phyloP scores from a whole-genome alignment of 169 alveolate genomes.

The Plasmodium chabaudi region DNA sequence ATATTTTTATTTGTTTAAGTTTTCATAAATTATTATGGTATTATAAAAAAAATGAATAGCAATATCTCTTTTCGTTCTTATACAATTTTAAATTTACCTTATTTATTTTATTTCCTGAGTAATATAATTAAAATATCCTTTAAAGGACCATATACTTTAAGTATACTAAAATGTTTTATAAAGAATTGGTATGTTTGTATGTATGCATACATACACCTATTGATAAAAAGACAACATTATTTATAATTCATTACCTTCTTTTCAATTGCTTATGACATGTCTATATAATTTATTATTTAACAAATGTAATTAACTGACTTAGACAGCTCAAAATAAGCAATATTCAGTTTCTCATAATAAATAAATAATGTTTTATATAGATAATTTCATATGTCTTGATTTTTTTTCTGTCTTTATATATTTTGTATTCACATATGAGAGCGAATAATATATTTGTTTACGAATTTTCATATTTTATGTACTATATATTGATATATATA shows the following conservation, averaged over 20 bases:
- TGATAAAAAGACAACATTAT: not conserved
- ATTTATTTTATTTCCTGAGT: slow-evolving; percentile 13
- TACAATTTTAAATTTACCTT: not conserved
- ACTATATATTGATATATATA: no score
- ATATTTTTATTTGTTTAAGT: slow-evolving; percentile 1
- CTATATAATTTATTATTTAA: no score
- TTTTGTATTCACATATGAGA: no score
- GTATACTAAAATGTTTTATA: slow-evolving; percentile 48
- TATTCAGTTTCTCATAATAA: no score
- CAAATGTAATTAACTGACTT: no score
- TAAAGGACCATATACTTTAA: slow-evolving; percentile 3
- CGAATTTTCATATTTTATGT: no score
- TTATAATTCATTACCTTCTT: no score
- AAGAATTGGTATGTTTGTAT: slow-evolving; percentile 55
- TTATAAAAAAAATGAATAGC: slow-evolving; percentile 5
- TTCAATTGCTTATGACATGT: not conserved
- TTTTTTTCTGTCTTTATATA: no score
- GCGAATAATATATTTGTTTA: no score
- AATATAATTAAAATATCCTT: slow-evolving; percentile 15
- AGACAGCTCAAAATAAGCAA: no score
- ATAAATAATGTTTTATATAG: no score
- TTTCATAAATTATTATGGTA: slow-evolving; percentile 7
- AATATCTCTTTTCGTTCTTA: not conserved
- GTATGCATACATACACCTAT: not conserved
- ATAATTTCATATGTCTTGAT: no score